phyloP scores from a whole-genome alignment of 2,329 filamentous ascomycete species.

The Neophaeococcomyces aloes region DNA sequence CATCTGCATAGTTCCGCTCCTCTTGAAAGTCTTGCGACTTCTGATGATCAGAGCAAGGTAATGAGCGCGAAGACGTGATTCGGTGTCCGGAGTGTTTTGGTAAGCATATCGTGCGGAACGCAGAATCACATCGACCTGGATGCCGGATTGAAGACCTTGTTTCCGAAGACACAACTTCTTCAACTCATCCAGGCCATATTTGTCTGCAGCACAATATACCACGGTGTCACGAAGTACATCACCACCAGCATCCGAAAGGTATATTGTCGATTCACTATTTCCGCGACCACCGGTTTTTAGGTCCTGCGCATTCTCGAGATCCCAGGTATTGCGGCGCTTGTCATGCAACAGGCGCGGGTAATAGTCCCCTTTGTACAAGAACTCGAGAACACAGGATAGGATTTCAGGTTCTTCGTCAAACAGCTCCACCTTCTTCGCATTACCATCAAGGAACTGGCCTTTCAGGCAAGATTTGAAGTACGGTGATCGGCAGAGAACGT shows the following conservation, averaged over 20 bases:
- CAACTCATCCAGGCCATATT: constrained; percentile 83
- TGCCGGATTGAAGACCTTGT: constrained; percentile 85
- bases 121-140: constrained; percentile 84
- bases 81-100: constrained; percentile 83
- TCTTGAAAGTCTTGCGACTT: constrained; percentile 94
- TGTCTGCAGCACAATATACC: constrained; percentile 85
- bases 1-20: constrained; percentile 95
- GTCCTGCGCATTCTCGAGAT: constrained; percentile 64
- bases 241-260: constrained; percentile 61
- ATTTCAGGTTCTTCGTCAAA: constrained; percentile 74
- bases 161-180: constrained; percentile 86
- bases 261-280: constrained; percentile 65
- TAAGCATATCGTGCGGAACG: constrained; percentile 91
- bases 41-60: constrained; percentile 96
- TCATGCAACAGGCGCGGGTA: constrained; percentile 80
- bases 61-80: constrained; percentile 87
- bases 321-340: constrained; percentile 77
- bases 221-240: constrained; percentile 82
- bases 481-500: constrained; percentile 74
- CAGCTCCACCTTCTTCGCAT: constrained; percentile 66
- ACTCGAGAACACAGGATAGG: constrained; percentile 89
- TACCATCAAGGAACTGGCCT: constrained; percentile 55
- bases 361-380: constrained; percentile 94
- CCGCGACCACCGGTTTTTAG: constrained; percentile 48
- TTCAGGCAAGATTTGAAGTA: constrained; percentile 67